These are phyloP conservation scores for Suillus americanus DNA, from an alignment of 768 basidiomycete genomes.

Conservation along the genomic window DNA sequence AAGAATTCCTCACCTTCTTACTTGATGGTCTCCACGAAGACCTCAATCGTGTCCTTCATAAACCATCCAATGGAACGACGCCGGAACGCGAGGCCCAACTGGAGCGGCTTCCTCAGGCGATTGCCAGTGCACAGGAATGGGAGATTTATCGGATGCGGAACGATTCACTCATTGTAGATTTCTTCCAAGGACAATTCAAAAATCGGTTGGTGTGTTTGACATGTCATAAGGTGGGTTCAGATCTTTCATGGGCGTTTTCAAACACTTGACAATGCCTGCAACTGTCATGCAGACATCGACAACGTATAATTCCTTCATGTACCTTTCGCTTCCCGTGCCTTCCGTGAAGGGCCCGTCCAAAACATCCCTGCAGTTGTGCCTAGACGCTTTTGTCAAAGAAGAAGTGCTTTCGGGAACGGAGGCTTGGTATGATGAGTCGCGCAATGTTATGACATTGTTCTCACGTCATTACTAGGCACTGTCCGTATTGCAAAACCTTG, in stretches of 20 bases:
- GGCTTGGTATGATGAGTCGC: constrained; percentile 71
- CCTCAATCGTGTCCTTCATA: constrained; percentile 78
- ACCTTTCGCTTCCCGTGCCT: constrained; percentile 88
- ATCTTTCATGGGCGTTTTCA: not conserved
- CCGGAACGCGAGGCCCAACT: constrained; percentile 86
- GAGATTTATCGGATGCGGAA: constrained; percentile 84
- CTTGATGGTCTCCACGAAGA: constrained; percentile 92
- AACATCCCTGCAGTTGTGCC: constrained; percentile 74
- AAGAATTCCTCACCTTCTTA: constrained; percentile 93
- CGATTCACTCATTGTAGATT: constrained; percentile 93
- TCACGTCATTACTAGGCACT: constrained; percentile 64
- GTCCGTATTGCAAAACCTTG: constrained; percentile 88
- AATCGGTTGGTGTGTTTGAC: constrained; percentile 88
- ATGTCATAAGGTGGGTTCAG: constrained; percentile 70
- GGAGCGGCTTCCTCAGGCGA: constrained; percentile 80
- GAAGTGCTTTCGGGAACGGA: constrained; percentile 92
- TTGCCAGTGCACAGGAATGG: constrained; percentile 95
- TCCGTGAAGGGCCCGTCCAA: constrained; percentile 52
- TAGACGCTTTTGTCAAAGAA: constrained; percentile 87
- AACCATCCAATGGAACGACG: constrained; percentile 61
- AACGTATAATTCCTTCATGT: constrained; percentile 96
- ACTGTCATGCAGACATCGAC: constrained; percentile 75
- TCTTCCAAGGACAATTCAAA: constrained; percentile 96
- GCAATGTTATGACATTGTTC: not conserved
- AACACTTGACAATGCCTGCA: constrained; percentile 14